A percentile compares a stretch with the other conserved stretches of the same genome.
These are phyloP conservation scores for Phytophthora sp. DNA, from an alignment of 352 stramenopile genomes.

Conservation along the genomic window DNA sequence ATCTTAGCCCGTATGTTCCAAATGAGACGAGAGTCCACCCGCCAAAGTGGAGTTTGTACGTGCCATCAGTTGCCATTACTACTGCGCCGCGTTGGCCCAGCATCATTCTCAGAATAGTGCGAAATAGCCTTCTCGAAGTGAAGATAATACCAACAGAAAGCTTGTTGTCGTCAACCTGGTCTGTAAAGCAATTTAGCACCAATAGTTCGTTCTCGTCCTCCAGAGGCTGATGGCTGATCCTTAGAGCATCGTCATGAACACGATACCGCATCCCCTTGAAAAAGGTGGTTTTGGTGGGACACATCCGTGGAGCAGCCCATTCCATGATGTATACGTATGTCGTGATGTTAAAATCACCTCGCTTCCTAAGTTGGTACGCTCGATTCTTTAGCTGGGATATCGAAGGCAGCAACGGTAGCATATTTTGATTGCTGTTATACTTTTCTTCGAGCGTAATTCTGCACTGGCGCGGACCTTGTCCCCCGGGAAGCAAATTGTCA, in stretches of 20 bases:
- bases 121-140: not conserved
- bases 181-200: not conserved
- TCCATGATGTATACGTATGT: not conserved
- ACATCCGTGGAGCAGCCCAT: not conserved
- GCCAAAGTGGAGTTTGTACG: conserved; percentile 12
- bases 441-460: not conserved
- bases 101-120: not conserved
- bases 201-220: not conserved
- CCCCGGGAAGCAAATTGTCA: not conserved
- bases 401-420: too few species aligned
- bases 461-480: not conserved
- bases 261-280: not conserved
- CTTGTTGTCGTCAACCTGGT: not conserved
- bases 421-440: too few species aligned
- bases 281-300: not conserved
- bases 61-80: not conserved
- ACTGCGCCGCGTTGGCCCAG: not conserved
- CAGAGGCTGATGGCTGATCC: not conserved
- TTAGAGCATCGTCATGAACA: not conserved
- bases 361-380: not conserved
- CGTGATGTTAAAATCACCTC: not conserved
- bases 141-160: not conserved
- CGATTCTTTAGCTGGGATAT: too few species aligned
- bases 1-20: conserved; percentile 1
- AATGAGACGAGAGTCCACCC: conserved; percentile 9